Evolutionary conservation across 1,284 basidiomycete species (phyloP).

Genomic region (Uromyces viciae-fabae): DNA sequence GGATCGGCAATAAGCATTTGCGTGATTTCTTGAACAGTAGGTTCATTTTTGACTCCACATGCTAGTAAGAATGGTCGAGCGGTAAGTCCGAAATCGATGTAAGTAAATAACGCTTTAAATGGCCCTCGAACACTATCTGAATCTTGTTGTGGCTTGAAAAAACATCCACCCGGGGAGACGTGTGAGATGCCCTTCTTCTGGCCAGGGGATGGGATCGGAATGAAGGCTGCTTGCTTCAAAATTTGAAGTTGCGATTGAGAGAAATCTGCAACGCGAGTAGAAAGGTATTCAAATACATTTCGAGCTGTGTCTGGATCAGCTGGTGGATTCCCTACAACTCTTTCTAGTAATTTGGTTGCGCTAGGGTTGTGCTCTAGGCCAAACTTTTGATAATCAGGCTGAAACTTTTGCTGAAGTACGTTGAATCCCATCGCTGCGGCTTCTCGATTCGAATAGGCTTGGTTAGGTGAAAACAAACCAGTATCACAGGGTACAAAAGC

Average conservation of each 20-base stretch:
- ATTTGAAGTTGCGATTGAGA: conserved; percentile 52
- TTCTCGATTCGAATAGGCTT: conserved; percentile 71
- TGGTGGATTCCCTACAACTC: conserved; percentile 67
- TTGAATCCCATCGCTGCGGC: conserved; percentile 75
- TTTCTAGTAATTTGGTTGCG: conserved; percentile 63
- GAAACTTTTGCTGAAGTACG: conserved; percentile 62
- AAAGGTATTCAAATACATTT: conserved; percentile 72
- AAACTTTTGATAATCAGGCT: conserved; percentile 67
- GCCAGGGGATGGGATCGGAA: conserved; percentile 55
- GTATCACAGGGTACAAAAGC: conserved; percentile 76
- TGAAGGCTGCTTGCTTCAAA: conserved; percentile 54
- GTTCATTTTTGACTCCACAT: conserved; percentile 83
- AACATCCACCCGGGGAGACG: conserved; percentile 61
- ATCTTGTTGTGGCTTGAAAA: conserved; percentile 57
- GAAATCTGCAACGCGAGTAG: conserved; percentile 67
- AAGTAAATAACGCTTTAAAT: conserved; percentile 63
- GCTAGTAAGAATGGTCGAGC: conserved; percentile 80
- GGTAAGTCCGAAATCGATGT: conserved; percentile 78
- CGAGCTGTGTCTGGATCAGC: conserved; percentile 62
- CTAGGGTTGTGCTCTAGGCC: conserved; percentile 73
- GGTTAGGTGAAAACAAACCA: conserved; percentile 64
- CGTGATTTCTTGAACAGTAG: conserved; percentile 71
- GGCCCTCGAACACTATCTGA: conserved; percentile 46
- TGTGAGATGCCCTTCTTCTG: conserved; percentile 46
- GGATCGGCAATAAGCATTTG: conserved; percentile 54